Conservation (phyloP, 345 rosid genomes). For the Durio zibethinus region DNA sequence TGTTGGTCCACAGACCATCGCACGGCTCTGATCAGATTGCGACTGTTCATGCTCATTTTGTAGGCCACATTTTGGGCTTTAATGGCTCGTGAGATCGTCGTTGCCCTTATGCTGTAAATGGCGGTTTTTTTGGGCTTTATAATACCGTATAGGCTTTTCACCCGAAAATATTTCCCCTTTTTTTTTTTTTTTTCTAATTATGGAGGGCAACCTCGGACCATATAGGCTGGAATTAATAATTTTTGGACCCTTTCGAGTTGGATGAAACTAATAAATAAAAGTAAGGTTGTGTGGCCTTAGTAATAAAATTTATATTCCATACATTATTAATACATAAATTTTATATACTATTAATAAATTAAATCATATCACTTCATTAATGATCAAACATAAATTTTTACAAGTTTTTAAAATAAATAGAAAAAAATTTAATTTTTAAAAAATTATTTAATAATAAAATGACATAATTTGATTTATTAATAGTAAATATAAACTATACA, state of each 20-base stretch:
- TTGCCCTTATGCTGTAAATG: background rate
- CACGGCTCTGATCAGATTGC: background rate
- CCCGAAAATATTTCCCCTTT: background rate
- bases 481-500: no score
- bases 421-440: no score
- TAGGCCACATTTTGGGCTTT: background rate
- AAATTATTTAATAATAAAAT: no score
- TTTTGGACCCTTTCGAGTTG: background rate
- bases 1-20: background rate
- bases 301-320: no score
- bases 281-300: background rate
- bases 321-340: no score
- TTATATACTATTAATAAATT: no score
- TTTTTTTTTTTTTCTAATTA: background rate
- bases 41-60: background rate
- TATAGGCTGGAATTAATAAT: background rate
- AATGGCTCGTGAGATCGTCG: background rate
- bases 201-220: background rate
- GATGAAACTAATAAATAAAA: background rate
- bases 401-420: no score
- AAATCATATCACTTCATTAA: no score
- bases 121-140: background rate
- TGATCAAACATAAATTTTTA: no score
- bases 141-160: background rate
- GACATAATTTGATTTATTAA: no score